Evolutionary conservation across 768 basidiomycete genomes (phyloP), one percentile per base, ranked within the genome.

Genomic region (Pleurotus salmoneostramineus): DNA sequence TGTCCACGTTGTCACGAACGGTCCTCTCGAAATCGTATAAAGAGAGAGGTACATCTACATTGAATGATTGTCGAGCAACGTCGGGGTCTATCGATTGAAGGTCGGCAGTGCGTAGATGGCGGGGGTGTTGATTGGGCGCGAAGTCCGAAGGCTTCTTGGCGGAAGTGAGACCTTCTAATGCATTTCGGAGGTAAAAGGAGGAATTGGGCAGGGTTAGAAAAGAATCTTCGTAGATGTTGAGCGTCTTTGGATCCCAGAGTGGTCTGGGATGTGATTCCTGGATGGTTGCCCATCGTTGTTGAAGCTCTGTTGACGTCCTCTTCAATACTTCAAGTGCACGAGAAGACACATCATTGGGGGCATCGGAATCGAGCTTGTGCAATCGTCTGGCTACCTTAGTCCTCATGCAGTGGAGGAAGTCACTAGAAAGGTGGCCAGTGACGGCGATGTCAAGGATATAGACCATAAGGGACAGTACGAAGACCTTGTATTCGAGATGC

Each of bases 401-500:
- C 35, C 68, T 64, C 58, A 76, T 72, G 61, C 61, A 63, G 15
- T 71, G 71, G 21, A 81, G 65, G 4, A 75, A 43, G 15, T 79
- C 74, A 47, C 67, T 75, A 6, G 68, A 56, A 7, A 72, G 52
- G 14, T 64, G 7, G 2, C 57, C 48, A 0, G 12, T 17, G 44
- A 66, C 50, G 3, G 67, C 69, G 3, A 63, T 31, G 2, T 63
- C 35, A 2, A 76, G 61, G 12, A 77, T 50, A 21, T 60, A 40
- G 4, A 71, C 61, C 36, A 76, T 62, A 50, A 81, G 66, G 49
- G 72, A 81, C 1, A 76, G 43, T 63, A 82, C 75, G 65, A 84
- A 84, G 2, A 36, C 7, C 56, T 84, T 84, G 67, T 84, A 84
- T 0, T 65, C 62, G 10, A 56, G 55, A 4, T 62, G 43, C 5